Base-by-base conservation (phyloP, 768 basidiomycete genomes). In the Cyclocybe aegerita region DNA sequence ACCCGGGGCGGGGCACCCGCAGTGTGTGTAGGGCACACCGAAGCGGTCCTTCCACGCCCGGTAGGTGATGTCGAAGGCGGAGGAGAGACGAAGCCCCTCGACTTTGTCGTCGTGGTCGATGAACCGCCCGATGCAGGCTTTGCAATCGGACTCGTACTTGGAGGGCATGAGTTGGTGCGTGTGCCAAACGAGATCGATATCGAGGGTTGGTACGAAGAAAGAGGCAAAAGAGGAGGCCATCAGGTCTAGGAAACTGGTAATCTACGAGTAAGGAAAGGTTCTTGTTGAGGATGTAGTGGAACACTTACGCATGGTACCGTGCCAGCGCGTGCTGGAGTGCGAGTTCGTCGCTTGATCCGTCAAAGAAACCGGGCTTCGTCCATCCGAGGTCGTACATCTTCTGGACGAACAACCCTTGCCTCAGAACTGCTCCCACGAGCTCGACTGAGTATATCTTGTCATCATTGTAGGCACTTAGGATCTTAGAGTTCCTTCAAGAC, bases 171-270 rank as follows among this genome's bases (percentile, higher is more conserved):
- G 72, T 54, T 88, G 86, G 50, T 89, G 86, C 0, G 85, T 85
- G 54, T 90, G 88, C 86, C 87, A 88, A 4, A 76, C 80, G 14
- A 90, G 70, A 55, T 89, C 88, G 34, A 90, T 86, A 53, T 88
- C 86, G n/a, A 89, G 63, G 1, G 85, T 86, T 9, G 84, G 82
- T 2, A 83, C 81, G 35, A 76, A 70, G 61, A 80, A 75, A 0
- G 70, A 60, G 7, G 58, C 58, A 1, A 78, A 72, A 0, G 69
- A 70, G 1, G 72, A 70, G 10, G 75, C 62, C 65, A 81, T 73
- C 29, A 86, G 62, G 50, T 84, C 82, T 7, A 87, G 69, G 64
- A 86, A 86, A 7, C 73, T 74, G 37, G 32, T 14, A 32, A 17
- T 11, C 39, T n/a, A n/a, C n/a, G n/a, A 9, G 15, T 30, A 12